Evolutionary conservation across 1,139 yeast species (phyloP).

Genomic region (Saccharomycopsis phalli): DNA sequence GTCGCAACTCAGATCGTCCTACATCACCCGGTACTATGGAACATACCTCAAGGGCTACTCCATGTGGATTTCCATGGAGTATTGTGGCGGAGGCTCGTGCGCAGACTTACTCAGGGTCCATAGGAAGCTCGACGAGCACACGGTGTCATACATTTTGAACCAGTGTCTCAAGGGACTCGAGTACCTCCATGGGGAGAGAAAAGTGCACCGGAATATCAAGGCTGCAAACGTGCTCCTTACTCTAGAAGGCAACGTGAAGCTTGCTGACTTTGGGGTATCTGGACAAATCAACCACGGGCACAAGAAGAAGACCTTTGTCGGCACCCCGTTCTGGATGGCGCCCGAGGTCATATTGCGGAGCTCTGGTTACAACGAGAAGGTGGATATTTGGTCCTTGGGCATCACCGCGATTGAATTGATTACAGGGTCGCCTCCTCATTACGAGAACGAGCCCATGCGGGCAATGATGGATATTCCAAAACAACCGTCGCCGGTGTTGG

Average conservation of each 20-base stretch:
- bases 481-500: constrained; percentile 55
- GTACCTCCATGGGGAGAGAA: constrained; percentile 64
- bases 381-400: constrained; percentile 85
- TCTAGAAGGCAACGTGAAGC: constrained; percentile 50
- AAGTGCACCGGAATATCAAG: constrained; percentile 80
- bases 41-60: constrained; percentile 54
- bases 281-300: constrained; percentile 63
- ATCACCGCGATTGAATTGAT: constrained; percentile 71
- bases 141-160: constrained; percentile 48
- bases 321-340: constrained; percentile 94
- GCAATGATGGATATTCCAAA: constrained; percentile 66
- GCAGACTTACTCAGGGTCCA: constrained; percentile 55
- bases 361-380: constrained; percentile 65
- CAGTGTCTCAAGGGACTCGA: constrained; percentile 55
- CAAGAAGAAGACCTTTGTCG: constrained; percentile 67
- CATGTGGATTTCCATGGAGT: constrained; percentile 89
- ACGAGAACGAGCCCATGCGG: constrained; percentile 65
- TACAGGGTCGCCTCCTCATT: constrained; percentile 64
- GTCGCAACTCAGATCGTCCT: constrained; percentile 52
- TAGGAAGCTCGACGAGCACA: constrained; percentile 46
- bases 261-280: constrained; percentile 85
- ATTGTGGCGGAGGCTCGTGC: constrained; percentile 88
- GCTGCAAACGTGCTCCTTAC: constrained; percentile 75
- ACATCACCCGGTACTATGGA: constrained; percentile 56
- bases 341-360: constrained; percentile 62